Percentiles rank a stretch among this genome's conserved stretches.
phyloP scores from a whole-genome alignment of 2,329 filamentous ascomycete genomes.

The Alternaria consortialis region DNA sequence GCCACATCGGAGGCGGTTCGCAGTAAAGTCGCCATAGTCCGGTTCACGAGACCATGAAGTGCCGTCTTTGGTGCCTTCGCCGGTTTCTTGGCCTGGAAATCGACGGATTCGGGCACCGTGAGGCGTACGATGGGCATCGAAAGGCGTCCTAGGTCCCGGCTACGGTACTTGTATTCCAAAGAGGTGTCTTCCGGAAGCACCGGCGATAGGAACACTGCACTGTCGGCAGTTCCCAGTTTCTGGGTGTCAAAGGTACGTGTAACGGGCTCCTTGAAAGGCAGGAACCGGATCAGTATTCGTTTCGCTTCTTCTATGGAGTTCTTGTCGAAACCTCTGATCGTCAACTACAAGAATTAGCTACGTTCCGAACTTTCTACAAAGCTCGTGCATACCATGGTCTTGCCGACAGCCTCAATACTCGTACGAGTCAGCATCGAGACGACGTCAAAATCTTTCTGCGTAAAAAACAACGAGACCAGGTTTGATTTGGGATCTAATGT shows the following conservation, averaged over 20 bases:
- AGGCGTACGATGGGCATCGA: slow-evolving; percentile 24
- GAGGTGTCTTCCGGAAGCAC: slow-evolving; percentile 26
- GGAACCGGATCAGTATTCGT: slow-evolving; percentile 37
- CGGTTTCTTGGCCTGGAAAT: slow-evolving; percentile 2
- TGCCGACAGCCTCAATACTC: slow-evolving; percentile 25
- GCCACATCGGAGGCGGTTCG: background rate
- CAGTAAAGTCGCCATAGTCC: slow-evolving; percentile 5
- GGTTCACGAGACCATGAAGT: slow-evolving; percentile 9
- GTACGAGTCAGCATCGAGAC: slow-evolving; percentile 37
- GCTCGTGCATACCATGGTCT: slow-evolving; percentile 28
- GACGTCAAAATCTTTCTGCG: slow-evolving; percentile 25
- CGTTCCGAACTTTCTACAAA: background rate
- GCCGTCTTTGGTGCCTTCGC: background rate
- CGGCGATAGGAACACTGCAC: slow-evolving; percentile 28
- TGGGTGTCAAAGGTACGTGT: slow-evolving; percentile 31
- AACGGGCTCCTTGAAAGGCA: slow-evolving; percentile 31
- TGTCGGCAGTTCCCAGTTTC: slow-evolving; percentile 19
- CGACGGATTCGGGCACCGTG: background rate
- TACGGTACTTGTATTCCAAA: slow-evolving; percentile 36
- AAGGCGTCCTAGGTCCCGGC: slow-evolving; percentile 38
- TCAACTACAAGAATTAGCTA: slow-evolving; percentile 30
- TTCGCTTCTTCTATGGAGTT: slow-evolving; percentile 38
- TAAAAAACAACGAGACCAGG: slow-evolving; percentile 21
- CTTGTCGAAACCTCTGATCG: slow-evolving; percentile 39
- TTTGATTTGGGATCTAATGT: slow-evolving; percentile 10